phyloP scores from a whole-genome alignment of 2,329 filamentous ascomycete species.

The Hypoxylon rubiginosum region DNA sequence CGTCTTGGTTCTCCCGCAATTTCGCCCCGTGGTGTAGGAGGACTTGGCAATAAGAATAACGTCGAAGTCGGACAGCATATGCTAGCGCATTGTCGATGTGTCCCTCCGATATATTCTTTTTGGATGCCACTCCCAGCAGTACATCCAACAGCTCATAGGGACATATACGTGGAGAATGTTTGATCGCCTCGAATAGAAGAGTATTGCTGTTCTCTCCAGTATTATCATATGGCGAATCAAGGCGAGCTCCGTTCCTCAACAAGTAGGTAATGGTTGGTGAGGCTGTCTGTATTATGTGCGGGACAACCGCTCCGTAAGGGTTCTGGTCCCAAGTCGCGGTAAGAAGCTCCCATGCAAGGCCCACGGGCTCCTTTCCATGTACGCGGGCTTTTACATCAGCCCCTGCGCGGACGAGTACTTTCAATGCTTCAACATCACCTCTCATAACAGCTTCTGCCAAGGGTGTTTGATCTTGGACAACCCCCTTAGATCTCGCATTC shows the following conservation, averaged over 20 bases:
- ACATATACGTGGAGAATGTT: no score
- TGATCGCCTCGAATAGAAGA: not conserved
- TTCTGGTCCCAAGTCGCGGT: no score
- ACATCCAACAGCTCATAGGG: no score
- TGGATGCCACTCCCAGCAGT: not conserved
- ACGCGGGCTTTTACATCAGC: not conserved
- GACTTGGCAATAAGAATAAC: not conserved
- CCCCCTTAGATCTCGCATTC: not conserved
- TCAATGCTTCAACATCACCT: not conserved
- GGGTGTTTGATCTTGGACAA: not conserved
- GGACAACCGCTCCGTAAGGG: no score
- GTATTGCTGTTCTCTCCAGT: not conserved
- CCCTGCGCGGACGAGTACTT: not conserved
- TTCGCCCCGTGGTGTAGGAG: not conserved
- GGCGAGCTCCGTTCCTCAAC: not conserved
- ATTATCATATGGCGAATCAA: not conserved
- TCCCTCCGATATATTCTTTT: not conserved
- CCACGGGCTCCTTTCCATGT: not conserved
- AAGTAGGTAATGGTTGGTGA: not conserved
- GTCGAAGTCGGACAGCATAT: not conserved
- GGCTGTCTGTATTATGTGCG: no score
- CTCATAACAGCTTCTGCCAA: not conserved
- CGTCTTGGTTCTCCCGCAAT: not conserved
- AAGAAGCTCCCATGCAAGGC: not conserved
- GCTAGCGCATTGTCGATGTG: not conserved